phyloP scores from a whole-genome alignment of 148 eudicot species.

The Vaccinium macrocarpon region DNA sequence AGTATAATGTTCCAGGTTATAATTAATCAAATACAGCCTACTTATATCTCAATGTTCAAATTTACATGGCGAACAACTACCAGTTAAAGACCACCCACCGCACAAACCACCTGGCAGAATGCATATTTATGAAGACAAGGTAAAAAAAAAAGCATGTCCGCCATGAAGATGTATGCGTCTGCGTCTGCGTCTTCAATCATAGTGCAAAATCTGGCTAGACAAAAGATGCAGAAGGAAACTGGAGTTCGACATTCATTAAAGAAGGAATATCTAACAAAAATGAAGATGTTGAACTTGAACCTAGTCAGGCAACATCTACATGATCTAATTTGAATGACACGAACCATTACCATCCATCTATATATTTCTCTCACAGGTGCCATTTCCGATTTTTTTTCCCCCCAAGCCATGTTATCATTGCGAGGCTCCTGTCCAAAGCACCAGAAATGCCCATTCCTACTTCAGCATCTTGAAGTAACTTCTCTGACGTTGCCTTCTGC shows the following conservation, averaged over 20 bases:
- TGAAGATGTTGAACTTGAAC: background rate
- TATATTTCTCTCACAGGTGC: background rate
- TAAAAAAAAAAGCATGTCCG: background rate
- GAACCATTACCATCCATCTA: background rate
- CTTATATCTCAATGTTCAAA: background rate
- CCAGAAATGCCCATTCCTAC: background rate
- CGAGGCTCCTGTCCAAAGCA: background rate
- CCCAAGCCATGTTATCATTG: background rate
- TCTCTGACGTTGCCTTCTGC: background rate
- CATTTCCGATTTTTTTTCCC: background rate
- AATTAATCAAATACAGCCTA: background rate
- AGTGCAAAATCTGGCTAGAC: background rate
- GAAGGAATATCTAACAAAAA: background rate
- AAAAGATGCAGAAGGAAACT: slow-evolving; percentile 1
- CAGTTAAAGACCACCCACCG: background rate
- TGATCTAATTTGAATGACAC: background rate
- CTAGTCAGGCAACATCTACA: background rate
- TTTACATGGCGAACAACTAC: background rate
- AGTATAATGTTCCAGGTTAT: background rate
- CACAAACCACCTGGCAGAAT: background rate
- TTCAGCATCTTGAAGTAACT: slow-evolving; percentile 2
- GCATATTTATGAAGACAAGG: background rate
- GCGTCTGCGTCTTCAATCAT: background rate
- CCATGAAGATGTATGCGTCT: background rate
- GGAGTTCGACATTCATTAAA: background rate